phyloP scores from a whole-genome alignment of 257 asterid genomes.

The Perilla frutescens region DNA sequence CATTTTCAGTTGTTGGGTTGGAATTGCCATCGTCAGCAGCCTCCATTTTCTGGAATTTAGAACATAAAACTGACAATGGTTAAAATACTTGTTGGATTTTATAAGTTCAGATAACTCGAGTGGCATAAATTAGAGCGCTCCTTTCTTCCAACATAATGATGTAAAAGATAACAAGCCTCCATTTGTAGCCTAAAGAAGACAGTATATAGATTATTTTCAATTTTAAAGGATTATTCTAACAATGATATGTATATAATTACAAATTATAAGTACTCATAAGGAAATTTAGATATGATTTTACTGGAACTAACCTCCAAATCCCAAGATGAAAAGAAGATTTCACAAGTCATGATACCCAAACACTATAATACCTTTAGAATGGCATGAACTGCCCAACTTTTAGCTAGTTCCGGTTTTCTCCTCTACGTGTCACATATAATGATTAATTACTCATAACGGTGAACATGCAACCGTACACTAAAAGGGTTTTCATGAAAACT shows the following conservation, averaged over 20 bases:
- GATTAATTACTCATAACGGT: background rate
- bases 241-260: slow-evolving; percentile 9
- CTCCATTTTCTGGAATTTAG: slow-evolving; percentile 63
- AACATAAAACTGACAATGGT: slow-evolving; percentile 33
- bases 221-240: too few relatives aligned
- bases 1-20: slow-evolving; percentile 39
- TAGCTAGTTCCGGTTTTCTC: background rate
- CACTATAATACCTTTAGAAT: slow-evolving; percentile 5
- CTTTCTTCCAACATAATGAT: slow-evolving; percentile 11
- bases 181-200: slow-evolving; percentile 14
- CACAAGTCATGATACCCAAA: slow-evolving; percentile 6
- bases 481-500: slow-evolving; percentile 17
- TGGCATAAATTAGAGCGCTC: background rate
- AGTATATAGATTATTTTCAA: too few relatives aligned
- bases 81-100: background rate
- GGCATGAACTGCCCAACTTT: background rate
- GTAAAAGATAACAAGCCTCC: slow-evolving; percentile 17
- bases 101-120: slow-evolving; percentile 2
- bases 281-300: slow-evolving; percentile 6
- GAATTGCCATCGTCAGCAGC: slow-evolving; percentile 47
- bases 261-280: background rate
- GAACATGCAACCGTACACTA: background rate
- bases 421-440: slow-evolving; percentile 6
- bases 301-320: slow-evolving; percentile 22
- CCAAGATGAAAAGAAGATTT: slow-evolving; percentile 8